Evolutionary conservation across 345 rosid genomes (phyloP).

Genomic region (Moricandia moricandioides): DNA sequence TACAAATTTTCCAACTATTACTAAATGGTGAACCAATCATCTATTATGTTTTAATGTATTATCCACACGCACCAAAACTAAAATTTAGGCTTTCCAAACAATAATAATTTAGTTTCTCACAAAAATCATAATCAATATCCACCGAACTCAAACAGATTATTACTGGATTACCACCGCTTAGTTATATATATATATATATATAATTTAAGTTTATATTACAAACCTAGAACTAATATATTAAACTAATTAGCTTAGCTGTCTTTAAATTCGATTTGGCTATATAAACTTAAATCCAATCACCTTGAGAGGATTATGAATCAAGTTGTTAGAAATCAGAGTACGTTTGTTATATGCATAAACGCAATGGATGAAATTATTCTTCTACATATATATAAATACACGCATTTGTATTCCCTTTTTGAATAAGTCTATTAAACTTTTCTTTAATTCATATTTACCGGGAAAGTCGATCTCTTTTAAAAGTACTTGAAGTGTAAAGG

Average conservation of each 20-base stretch:
- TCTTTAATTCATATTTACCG: slow-evolving; percentile 4
- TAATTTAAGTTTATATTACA: neutral
- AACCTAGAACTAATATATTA: neutral
- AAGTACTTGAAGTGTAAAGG: slow-evolving; percentile 25
- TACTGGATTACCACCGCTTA: too few species aligned
- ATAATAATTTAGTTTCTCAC: too few species aligned
- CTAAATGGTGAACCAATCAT: too few species aligned
- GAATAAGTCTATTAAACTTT: neutral
- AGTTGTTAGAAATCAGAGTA: neutral
- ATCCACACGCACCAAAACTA: too few species aligned
- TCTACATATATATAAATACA: neutral
- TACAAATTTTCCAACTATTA: too few species aligned
- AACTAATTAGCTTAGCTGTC: neutral
- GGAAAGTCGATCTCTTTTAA: slow-evolving; percentile 31
- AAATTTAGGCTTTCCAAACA: too few species aligned
- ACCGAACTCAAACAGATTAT: too few species aligned
- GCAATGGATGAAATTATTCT: slow-evolving; percentile 11
- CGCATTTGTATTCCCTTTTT: slow-evolving; percentile 23
- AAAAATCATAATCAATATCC: too few species aligned
- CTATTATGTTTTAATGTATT: too few species aligned
- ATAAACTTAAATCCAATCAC: neutral
- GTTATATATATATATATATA: neutral
- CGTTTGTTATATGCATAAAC: neutral
- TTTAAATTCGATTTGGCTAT: neutral
- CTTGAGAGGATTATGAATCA: slow-evolving; percentile 1